phyloP scores from a whole-genome alignment of 768 basidiomycete species.

The Chalciporus chontae region DNA sequence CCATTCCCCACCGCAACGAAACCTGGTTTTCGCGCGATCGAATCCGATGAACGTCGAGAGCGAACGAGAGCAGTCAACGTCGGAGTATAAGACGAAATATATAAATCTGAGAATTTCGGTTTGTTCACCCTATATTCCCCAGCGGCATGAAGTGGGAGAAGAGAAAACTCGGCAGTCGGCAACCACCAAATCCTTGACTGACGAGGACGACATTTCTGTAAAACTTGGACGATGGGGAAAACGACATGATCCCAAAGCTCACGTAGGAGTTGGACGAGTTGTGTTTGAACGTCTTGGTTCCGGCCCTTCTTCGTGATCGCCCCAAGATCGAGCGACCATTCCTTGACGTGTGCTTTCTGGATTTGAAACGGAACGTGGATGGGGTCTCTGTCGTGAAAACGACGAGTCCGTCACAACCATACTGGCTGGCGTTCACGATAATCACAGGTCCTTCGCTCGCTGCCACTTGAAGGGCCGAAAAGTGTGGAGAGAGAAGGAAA shows the following conservation, averaged over 20 bases:
- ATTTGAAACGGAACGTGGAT: background rate
- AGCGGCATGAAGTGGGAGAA: no score
- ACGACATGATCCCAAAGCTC: slow-evolving; percentile 4
- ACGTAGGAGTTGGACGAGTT: background rate
- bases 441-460: no score
- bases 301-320: background rate
- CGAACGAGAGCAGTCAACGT: no score
- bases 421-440: no score
- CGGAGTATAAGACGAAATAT: no score
- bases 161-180: background rate
- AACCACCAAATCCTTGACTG: slow-evolving; percentile 11
- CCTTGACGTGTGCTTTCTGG: background rate
- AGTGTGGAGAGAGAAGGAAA: no score
- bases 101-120: no score
- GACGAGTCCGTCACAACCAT: no score
- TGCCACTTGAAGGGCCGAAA: no score
- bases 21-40: background rate
- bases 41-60: background rate
- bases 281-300: background rate
- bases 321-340: background rate
- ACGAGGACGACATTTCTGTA: background rate
- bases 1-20: background rate
- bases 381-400: background rate
- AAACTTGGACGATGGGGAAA: slow-evolving; percentile 1
- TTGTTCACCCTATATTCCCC: no score